A percentile compares a stretch with the other conserved stretches of the same genome.
Conservation (phyloP, 805 yeast species). For the Aciculoconidium aculeatum region DNA sequence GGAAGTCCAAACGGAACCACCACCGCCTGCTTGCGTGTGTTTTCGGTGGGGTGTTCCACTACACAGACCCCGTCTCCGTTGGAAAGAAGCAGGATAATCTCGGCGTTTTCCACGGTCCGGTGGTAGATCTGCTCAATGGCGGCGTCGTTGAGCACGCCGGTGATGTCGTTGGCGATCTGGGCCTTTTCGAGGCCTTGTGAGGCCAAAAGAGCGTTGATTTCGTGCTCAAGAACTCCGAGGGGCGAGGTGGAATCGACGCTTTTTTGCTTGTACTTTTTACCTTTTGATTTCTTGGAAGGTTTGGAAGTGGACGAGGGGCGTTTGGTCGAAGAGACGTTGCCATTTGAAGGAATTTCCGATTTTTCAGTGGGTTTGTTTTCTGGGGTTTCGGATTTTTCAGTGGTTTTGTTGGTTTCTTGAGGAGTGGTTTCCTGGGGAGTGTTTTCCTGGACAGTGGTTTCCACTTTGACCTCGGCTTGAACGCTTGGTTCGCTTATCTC, state of each 20-base stretch:
- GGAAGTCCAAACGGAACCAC: slow-evolving; percentile 84
- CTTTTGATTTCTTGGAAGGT: slow-evolving; percentile 18
- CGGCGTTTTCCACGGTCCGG: slow-evolving; percentile 52
- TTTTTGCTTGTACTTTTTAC: slow-evolving; percentile 55
- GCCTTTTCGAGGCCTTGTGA: slow-evolving; percentile 37
- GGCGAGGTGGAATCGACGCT: slow-evolving; percentile 74
- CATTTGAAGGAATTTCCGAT: too few relatives aligned
- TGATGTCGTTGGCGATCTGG: slow-evolving; percentile 61
- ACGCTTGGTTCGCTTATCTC: too few relatives aligned
- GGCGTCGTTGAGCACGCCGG: slow-evolving; percentile 54
- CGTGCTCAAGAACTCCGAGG: slow-evolving; percentile 69
- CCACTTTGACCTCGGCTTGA: too few relatives aligned
- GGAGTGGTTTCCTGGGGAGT: too few relatives aligned
- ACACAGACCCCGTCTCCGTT: slow-evolving; percentile 87
- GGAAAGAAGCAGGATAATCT: slow-evolving; percentile 55
- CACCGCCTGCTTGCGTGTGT: slow-evolving; percentile 50
- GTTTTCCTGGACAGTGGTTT: too few relatives aligned
- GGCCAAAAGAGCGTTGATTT: slow-evolving; percentile 55
- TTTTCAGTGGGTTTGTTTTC: too few relatives aligned
- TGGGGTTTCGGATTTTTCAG: too few relatives aligned
- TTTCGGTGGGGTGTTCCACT: slow-evolving; percentile 50
- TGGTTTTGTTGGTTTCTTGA: too few relatives aligned
- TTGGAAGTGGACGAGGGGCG: neutral
- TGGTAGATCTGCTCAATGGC: slow-evolving; percentile 46
- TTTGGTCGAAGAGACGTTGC: too few relatives aligned